Evolutionary conservation across 2,329 filamentous ascomycete species (phyloP).

Genomic region (Talaromyces pinophilus): DNA sequence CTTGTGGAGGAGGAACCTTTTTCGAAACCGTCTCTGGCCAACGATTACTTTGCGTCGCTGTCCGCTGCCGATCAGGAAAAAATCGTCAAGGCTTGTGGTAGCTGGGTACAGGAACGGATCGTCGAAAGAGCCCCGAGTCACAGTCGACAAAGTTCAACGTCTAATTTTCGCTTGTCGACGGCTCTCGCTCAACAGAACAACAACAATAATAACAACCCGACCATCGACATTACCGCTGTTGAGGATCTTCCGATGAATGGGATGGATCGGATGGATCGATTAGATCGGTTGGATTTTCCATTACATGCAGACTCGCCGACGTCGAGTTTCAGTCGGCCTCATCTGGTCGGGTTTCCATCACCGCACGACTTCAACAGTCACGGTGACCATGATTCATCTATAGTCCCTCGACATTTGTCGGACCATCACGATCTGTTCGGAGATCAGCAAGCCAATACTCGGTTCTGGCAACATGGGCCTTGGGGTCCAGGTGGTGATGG

Average conservation of each 20-base stretch:
- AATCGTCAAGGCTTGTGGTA: constrained; percentile 46
- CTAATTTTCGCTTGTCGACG: constrained; percentile 42
- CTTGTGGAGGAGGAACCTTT: constrained; percentile 38
- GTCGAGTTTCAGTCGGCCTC: constrained; percentile 46
- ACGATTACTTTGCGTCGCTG: constrained; percentile 45
- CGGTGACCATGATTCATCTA: constrained; percentile 32
- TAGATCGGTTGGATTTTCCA: constrained; percentile 41
- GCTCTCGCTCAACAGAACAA: constrained; percentile 44
- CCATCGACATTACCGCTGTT: constrained; percentile 46
- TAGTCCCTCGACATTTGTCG: constrained; percentile 32
- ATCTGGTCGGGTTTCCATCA: constrained; percentile 43
- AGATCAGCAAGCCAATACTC: constrained; percentile 47
- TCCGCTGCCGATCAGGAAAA: constrained; percentile 45
- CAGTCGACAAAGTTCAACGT: constrained; percentile 41
- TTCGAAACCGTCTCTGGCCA: constrained; percentile 42
- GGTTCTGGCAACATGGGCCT: constrained; percentile 48
- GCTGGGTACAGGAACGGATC: constrained; percentile 41
- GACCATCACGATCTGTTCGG: constrained; percentile 49
- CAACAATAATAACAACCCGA: constrained; percentile 33
- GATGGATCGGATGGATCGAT: constrained; percentile 23
- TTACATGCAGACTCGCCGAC: constrained; percentile 46
- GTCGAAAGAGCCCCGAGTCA: constrained; percentile 40
- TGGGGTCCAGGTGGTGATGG: constrained; percentile 45
- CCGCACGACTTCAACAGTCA: constrained; percentile 45
- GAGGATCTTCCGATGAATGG: constrained; percentile 41